Evolutionary conservation across 148 eudicot species (phyloP).

Genomic region (Pharnaceum exiguum): DNA sequence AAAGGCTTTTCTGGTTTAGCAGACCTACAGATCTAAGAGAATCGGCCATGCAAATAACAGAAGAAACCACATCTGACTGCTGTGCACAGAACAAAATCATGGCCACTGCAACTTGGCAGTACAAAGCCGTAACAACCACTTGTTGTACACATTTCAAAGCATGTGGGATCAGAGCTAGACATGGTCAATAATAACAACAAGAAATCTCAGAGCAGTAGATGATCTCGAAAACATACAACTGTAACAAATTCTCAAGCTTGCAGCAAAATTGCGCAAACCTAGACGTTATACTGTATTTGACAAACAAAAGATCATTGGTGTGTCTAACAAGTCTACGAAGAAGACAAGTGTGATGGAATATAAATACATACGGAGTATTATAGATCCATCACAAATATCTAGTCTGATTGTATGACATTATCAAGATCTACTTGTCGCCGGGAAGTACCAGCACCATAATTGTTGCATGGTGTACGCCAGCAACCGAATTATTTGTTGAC

Average conservation of each 20-base stretch:
- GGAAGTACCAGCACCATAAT: neutral
- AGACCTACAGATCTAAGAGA: too few species aligned
- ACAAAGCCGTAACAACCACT: conserved; percentile 1
- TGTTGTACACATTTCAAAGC: conserved; percentile 10
- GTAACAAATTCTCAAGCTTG: neutral
- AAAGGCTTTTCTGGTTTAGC: too few species aligned
- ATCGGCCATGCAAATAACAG: too few species aligned
- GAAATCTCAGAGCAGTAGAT: neutral
- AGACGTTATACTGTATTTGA: neutral
- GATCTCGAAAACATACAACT: conserved; percentile 14
- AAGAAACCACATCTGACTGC: too few species aligned
- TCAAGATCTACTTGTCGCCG: neutral
- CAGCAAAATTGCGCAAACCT: conserved; percentile 16
- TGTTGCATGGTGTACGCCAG: conserved; percentile 17
- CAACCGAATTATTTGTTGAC: neutral
- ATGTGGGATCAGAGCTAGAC: conserved; percentile 3
- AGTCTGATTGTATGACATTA: neutral
- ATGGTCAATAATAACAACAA: neutral
- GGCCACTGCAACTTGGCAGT: neutral
- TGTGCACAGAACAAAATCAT: too few species aligned
- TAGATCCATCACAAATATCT: neutral
- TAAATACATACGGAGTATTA: neutral
- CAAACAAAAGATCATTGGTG: neutral
- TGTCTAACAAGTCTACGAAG: neutral
- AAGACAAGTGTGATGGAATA: neutral